phyloP scores from a whole-genome alignment of 345 rosid genomes.

The Aquilaria malaccensis region DNA sequence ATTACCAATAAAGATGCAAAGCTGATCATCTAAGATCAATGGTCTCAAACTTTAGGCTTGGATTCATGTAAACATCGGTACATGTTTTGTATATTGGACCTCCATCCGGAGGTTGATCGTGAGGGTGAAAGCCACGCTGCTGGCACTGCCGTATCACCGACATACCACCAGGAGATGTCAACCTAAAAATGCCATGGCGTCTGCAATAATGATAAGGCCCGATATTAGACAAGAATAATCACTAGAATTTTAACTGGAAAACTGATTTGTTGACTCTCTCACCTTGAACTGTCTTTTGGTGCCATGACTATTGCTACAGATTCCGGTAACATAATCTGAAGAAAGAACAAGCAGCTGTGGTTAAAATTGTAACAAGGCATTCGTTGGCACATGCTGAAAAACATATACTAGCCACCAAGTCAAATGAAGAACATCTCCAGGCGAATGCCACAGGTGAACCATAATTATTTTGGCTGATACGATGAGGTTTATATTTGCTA shows the following conservation, averaged over 20 bases:
- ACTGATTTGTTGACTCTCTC: constrained; percentile 3
- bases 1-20: neutral
- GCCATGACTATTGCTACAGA: constrained; percentile 99
- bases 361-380: neutral
- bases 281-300: constrained; percentile 76
- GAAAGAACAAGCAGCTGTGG: constrained; percentile 7
- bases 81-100: constrained; percentile 81
- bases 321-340: constrained; percentile 94
- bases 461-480: too few relatives aligned
- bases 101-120: constrained; percentile 70
- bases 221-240: neutral
- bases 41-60: constrained; percentile 65
- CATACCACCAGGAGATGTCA: constrained; percentile 94
- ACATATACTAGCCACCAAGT: too few relatives aligned
- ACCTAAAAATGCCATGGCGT: constrained; percentile 81
- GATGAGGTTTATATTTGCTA: too few relatives aligned
- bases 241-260: neutral
- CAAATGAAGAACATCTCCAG: too few relatives aligned
- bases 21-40: constrained; percentile 72
- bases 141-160: constrained; percentile 83
- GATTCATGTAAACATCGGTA: constrained; percentile 89
- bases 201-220: constrained; percentile 19
- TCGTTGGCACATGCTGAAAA: too few relatives aligned
- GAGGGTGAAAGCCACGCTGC: constrained; percentile 86
- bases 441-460: too few relatives aligned